Base-by-base conservation (phyloP, 2,329 filamentous ascomycete species). In the Neofusicoccum ribis region DNA sequence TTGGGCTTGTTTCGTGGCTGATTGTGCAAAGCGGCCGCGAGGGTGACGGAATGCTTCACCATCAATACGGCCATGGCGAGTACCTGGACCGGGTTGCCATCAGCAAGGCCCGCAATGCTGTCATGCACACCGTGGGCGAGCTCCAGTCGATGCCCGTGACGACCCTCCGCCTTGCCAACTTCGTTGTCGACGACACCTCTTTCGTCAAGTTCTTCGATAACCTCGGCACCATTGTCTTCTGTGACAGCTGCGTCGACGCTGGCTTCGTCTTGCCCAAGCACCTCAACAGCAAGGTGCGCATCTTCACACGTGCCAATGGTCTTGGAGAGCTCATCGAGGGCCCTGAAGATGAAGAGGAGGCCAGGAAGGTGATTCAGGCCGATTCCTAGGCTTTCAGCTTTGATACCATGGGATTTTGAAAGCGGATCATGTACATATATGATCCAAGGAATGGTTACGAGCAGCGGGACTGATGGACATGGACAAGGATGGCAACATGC, bases 1-100 rank as follows among this genome's bases (percentile, higher is more conserved):
- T 47, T 66, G 17, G 3, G 2, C 0, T 14, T 4, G 1, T 4
- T 23, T 23, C 14, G 39, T 34, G 67, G n/a, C 39, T 61, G 17
- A 44, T 5, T 44, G 0, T 63, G 9, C 12, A 8, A 6, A 75
- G 72, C 52, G 74, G 74, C 8, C 46, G 68, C 1, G 71, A 74
- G 17, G 74, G 74, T 8, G 72, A 70, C 27, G 74, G 74, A 2
- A 54, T 70, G 3, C 63, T 77, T 5, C 71, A 77, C 65, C 69
- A 72, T 59, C 50, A 44, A 0, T 68, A 71, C 27, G 74, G 74
- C 1, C 70, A 69, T 31, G 74, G 74, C n/a, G 74, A 77, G 51
- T 77, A 77, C 46, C 72, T 77, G 3, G 74, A 77, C 63, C 56
- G 67, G 44, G 68, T 71, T 34, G 72, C 71, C 44, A 76, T 76